Evolutionary conservation across 169 alveolate species (phyloP).

Genomic region (Plasmodium coatneyi): DNA sequence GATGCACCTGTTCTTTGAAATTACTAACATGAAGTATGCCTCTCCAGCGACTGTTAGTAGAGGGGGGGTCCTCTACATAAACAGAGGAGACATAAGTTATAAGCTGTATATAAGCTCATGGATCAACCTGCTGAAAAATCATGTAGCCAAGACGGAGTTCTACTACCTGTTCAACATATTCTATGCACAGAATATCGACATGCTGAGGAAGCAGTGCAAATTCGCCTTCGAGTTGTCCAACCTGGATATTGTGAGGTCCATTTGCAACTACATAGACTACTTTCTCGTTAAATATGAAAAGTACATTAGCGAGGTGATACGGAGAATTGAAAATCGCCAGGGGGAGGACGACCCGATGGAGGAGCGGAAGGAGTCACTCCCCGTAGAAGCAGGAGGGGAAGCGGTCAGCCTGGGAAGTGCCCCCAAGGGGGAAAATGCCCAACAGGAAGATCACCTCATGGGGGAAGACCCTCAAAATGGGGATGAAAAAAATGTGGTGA

Average conservation of each 20-base stretch:
- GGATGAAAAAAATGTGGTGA: constrained; percentile 50
- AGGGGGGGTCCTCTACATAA: constrained; percentile 97
- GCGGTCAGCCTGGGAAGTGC: neutral
- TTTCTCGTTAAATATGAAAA: constrained; percentile 85
- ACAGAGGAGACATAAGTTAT: constrained; percentile 96
- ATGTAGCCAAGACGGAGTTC: constrained; percentile 91
- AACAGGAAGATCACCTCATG: neutral
- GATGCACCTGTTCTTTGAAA: constrained; percentile 96
- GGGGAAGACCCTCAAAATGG: neutral
- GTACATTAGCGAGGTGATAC: constrained; percentile 85
- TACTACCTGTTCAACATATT: constrained; percentile 90
- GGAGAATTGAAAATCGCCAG: constrained; percentile 62
- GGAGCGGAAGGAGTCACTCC: neutral
- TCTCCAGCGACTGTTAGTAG: constrained; percentile 99
- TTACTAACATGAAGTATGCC: constrained; percentile 94
- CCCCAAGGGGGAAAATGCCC: neutral
- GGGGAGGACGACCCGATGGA: constrained; percentile 61
- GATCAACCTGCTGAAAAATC: constrained; percentile 90
- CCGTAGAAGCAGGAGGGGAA: neutral
- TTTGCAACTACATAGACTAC: constrained; percentile 91
- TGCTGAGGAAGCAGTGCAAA: constrained; percentile 81
- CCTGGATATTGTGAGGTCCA: constrained; percentile 89
- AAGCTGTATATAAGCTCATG: constrained; percentile 94
- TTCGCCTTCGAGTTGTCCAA: constrained; percentile 91
- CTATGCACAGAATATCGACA: constrained; percentile 83